Conservation (phyloP, 495 filamentous ascomycete genomes). For the Sabuloglossum arenarium region DNA sequence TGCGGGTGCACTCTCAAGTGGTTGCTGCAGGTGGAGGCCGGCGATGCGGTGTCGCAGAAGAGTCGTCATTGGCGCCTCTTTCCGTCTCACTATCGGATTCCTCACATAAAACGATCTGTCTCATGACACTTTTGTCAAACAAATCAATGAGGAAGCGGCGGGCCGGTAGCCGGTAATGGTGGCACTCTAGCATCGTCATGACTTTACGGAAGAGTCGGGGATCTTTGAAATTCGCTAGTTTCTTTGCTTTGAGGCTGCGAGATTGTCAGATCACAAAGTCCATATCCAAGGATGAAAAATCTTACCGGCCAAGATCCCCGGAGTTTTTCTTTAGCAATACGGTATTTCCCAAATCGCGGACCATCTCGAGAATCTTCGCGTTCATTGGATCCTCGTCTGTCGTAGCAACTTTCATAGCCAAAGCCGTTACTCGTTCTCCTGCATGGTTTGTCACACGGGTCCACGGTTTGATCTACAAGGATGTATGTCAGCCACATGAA, state of each 20-base stretch:
- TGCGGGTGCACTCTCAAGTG: background rate
- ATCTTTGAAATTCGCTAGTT: slow-evolving; percentile 50
- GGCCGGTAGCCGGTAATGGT: slow-evolving; percentile 68
- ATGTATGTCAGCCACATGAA: slow-evolving; percentile 15
- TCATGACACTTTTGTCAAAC: slow-evolving; percentile 75
- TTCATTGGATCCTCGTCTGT: slow-evolving; percentile 45
- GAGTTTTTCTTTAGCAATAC: slow-evolving; percentile 63
- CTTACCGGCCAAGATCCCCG: slow-evolving; percentile 41
- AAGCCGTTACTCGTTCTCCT: background rate
- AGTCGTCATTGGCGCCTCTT: background rate
- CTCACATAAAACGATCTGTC: slow-evolving; percentile 55
- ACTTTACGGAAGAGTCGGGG: slow-evolving; percentile 62
- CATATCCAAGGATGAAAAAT: background rate
- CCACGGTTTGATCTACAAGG: slow-evolving; percentile 19
- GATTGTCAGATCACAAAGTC: background rate
- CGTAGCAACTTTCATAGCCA: slow-evolving; percentile 22
- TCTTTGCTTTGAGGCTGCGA: slow-evolving; percentile 40
- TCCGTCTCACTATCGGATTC: slow-evolving; percentile 23
- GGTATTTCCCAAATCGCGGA: slow-evolving; percentile 74
- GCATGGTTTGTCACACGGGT: background rate
- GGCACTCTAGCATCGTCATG: slow-evolving; percentile 67
- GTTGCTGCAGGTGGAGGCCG: background rate
- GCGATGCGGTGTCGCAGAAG: background rate
- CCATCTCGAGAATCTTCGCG: slow-evolving; percentile 52
- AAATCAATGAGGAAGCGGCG: slow-evolving; percentile 79